Evolutionary conservation across 2,329 filamentous ascomycete genomes (phyloP), one percentile per base, ranked within the genome.

Genomic region (Cladophialophora yegresii): DNA sequence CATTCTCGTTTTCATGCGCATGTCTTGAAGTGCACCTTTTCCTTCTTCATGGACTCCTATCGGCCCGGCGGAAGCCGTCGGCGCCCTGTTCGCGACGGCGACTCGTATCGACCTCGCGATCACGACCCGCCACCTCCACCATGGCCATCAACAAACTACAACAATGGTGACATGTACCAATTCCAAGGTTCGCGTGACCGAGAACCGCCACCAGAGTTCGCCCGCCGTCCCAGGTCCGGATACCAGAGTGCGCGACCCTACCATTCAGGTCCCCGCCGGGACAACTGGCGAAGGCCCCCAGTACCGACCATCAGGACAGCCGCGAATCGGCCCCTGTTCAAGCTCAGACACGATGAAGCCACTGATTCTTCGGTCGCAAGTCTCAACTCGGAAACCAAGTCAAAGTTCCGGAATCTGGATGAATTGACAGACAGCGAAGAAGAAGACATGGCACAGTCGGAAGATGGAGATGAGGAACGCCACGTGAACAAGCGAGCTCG

Each of bases 381-480:
- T 51, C 53, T 54, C 13, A 51, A 54, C n/a, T 43, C 57, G 20
- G 62, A 55, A 10, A 28, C 53, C 54, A 71, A 70, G 55, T 72
- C 54, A 32, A 72, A 71, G 58, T 72, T 72, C 53, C 69, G 69
- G 43, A 67, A 66, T 30, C 30, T 79, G 4, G 75, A 77, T 16
- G 74, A 76, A 12, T 67, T 81, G 8, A 80, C 77, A 51, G 79
- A 81, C 63, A 81, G 77, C 55, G 79, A 79, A 57, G 79, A 81
- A 65, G 77, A 75, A 13, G 77, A 77, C 4, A 81, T 81, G 79
- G 79, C 76, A 6, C 72, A 76, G 3, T 75, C 75, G 3, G 77
- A 76, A 54, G 74, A 78, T 13, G 74, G 78, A 22, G 71, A 72
- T n/a, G 40, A 22, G 63, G 72, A 54, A 45, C 40, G 57, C 20